Percentiles rank a stretch among this genome's conserved stretches.
Evolutionary conservation across 2,329 filamentous ascomycete genomes (phyloP).

Genomic region (Exophiala sideris): DNA sequence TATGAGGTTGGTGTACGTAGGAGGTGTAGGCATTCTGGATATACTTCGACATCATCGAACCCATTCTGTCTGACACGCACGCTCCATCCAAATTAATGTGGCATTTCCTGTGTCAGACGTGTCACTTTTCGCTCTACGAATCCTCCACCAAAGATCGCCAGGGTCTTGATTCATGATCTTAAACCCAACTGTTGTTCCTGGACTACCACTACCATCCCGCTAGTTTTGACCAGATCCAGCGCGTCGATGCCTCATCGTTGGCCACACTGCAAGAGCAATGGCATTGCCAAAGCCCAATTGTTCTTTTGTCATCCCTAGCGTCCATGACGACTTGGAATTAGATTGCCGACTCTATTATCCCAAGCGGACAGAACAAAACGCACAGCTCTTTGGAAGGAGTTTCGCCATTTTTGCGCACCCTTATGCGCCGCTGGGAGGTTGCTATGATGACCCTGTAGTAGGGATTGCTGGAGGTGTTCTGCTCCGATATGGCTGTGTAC

Average conservation of each 20-base stretch:
- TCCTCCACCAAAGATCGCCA: no score
- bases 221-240: no score
- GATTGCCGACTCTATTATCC: slow-evolving; percentile 83
- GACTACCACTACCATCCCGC: no score
- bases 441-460: slow-evolving; percentile 78
- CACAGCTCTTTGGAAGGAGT: slow-evolving; percentile 37
- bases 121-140: no score
- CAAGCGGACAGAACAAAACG: slow-evolving; percentile 29
- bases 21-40: no score
- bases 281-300: slow-evolving; percentile 37
- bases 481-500: slow-evolving; percentile 67
- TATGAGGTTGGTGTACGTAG: no score
- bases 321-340: slow-evolving; percentile 72
- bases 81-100: no score
- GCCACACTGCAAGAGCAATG: slow-evolving; percentile 25
- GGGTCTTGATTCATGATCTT: no score
- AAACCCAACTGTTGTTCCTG: no score
- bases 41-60: no score
- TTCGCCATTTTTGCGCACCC: slow-evolving; percentile 76
- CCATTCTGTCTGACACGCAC: no score
- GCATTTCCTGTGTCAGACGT: no score
- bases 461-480: slow-evolving; percentile 62
- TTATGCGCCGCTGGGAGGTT: slow-evolving; percentile 82
- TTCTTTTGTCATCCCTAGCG: slow-evolving; percentile 75
- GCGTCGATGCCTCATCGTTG: neutral